Evolutionary conservation across 768 basidiomycete genomes (phyloP).

Genomic region (Hericium coralloides): DNA sequence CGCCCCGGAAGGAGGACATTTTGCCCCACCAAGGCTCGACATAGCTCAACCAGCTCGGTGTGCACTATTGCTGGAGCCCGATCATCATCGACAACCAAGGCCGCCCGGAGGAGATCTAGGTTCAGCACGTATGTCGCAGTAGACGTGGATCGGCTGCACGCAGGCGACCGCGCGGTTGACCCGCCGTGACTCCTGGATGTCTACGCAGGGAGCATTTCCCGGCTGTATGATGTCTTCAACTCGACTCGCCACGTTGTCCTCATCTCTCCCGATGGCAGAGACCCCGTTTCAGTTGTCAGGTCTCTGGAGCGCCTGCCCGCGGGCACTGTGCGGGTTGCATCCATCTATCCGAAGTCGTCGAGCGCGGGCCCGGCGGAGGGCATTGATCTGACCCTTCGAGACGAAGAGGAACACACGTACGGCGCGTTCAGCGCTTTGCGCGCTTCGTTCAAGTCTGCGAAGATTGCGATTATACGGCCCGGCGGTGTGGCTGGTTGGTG

Average conservation of each 20-base stretch:
- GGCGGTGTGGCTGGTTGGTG: conserved; percentile 7
- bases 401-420: conserved; percentile 8
- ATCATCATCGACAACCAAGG: conserved; percentile 5
- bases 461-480: conserved; percentile 2
- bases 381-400: conserved; percentile 1
- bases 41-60: conserved; percentile 4
- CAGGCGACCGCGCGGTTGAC: conserved; percentile 14
- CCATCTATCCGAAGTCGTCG: neutral
- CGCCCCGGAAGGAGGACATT: neutral
- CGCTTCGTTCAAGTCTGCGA: neutral
- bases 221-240: conserved; percentile 9
- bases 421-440: neutral
- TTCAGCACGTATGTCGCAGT: neutral
- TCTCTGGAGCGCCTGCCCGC: neutral
- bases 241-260: conserved; percentile 6
- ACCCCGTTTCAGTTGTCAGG: neutral
- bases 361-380: neutral
- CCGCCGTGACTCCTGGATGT: conserved; percentile 3
- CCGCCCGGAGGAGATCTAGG: neutral
- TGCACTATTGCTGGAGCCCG: conserved; percentile 12
- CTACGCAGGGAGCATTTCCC: neutral
- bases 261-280: conserved; percentile 2
- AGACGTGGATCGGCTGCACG: neutral
- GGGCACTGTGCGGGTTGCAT: neutral
- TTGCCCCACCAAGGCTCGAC: neutral